These are phyloP conservation scores for Euptelea pleiosperma DNA, from an alignment of 164 flowering plant species.

Conservation along the genomic window DNA sequence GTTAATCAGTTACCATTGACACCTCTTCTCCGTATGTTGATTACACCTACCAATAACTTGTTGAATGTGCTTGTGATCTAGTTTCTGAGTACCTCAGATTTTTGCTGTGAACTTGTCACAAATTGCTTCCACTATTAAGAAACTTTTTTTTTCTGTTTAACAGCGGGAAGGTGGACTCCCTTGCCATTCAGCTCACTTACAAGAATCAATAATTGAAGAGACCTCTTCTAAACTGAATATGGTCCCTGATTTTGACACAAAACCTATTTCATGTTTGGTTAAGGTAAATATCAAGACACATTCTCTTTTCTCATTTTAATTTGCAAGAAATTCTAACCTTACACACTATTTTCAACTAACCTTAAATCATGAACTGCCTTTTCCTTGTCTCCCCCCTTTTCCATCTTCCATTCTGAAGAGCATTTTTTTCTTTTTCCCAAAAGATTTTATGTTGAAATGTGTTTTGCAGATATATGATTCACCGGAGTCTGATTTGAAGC, in stretches of 20 bases:
- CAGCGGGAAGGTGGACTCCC: conserved; percentile 49
- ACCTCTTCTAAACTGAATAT: conserved; percentile 11
- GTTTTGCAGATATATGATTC: conserved; percentile 73
- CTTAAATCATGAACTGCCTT: background rate
- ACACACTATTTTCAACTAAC: background rate
- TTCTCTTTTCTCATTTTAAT: conserved; percentile 1
- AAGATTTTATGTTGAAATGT: background rate
- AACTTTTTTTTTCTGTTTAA: conserved; percentile 5
- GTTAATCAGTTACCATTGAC: too few relatives aligned
- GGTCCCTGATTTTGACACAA: conserved; percentile 25
- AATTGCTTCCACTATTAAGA: background rate
- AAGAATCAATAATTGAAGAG: conserved; percentile 22
- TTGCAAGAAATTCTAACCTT: background rate
- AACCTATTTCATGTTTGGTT: conserved; percentile 61
- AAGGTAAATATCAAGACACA: conserved; percentile 49
- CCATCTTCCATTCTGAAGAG: background rate
- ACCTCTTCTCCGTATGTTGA: too few relatives aligned
- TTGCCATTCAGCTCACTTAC: conserved; percentile 25
- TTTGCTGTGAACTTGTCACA: too few relatives aligned
- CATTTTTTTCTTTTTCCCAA: too few relatives aligned
- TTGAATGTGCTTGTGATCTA: too few relatives aligned
- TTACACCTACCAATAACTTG: too few relatives aligned
- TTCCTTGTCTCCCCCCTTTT: background rate
- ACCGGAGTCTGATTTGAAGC: conserved; percentile 71
- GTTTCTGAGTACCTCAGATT: too few relatives aligned